Conservation (phyloP, 495 filamentous ascomycete species). For the Rusavskia elegans region DNA sequence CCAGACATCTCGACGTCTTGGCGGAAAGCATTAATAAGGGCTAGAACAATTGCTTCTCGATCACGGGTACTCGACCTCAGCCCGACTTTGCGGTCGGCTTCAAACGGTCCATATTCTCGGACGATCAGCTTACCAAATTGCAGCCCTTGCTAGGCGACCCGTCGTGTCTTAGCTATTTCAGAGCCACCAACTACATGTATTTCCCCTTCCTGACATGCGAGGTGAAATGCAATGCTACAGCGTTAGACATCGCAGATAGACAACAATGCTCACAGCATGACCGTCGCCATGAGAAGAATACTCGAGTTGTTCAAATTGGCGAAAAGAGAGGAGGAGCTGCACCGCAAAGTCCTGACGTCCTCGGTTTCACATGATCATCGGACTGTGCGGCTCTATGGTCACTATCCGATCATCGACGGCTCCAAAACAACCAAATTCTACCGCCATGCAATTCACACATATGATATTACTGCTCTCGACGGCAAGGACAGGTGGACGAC, state of each 20-base stretch:
- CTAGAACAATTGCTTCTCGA: conserved; percentile 22
- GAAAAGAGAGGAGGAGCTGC: conserved; percentile 22
- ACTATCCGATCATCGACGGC: conserved; percentile 15
- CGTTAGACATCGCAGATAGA: conserved; percentile 22
- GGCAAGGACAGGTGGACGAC: no score
- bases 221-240: conserved; percentile 20
- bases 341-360: conserved; percentile 28
- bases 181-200: conserved; percentile 25
- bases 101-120: conserved; percentile 22
- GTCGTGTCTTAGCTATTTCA: conserved; percentile 16
- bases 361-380: conserved; percentile 30
- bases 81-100: conserved; percentile 31
- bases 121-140: conserved; percentile 25
- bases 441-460: no score
- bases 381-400: conserved; percentile 14
- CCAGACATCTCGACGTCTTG: conserved; percentile 16
- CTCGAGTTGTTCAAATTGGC: conserved; percentile 15
- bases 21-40: conserved; percentile 27
- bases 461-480: no score
- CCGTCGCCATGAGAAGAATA: conserved; percentile 16
- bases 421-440: conserved; percentile 5
- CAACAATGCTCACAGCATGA: conserved; percentile 24
- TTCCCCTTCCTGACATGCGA: conserved; percentile 26
- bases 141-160: conserved; percentile 19
- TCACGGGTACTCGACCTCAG: conserved; percentile 21